Conservation (phyloP, 179 eudicot genomes). For the Dionaea muscipula region DNA sequence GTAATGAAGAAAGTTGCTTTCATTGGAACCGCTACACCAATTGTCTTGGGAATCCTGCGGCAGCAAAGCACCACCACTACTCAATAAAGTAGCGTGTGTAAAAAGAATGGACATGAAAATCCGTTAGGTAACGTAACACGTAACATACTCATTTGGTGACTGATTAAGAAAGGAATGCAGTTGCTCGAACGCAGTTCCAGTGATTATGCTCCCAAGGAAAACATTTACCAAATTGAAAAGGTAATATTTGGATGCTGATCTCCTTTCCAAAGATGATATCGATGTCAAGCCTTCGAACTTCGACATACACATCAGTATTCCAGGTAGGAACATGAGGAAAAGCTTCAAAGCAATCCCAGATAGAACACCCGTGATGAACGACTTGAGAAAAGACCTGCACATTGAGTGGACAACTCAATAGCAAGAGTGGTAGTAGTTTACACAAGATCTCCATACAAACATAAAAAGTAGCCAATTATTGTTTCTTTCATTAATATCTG, state of each 20-base stretch:
- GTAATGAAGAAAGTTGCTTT: constrained; percentile 95
- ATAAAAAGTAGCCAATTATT: no score
- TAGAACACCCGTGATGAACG: constrained; percentile 65
- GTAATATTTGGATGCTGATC: constrained; percentile 79
- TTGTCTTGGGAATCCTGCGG: constrained; percentile 41
- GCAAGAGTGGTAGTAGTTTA: no score
- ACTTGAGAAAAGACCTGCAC: constrained; percentile 60
- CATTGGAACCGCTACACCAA: constrained; percentile 70
- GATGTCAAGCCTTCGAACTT: constrained; percentile 78
- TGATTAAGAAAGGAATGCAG: constrained; percentile 38
- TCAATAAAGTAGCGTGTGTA: not conserved
- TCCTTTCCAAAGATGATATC: constrained; percentile 61
- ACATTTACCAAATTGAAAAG: constrained; percentile 76
- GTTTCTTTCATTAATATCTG: no score
- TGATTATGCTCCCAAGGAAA: constrained; percentile 64
- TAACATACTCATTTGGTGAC: constrained; percentile 48
- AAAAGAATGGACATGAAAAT: not conserved
- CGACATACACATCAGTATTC: constrained; percentile 81
- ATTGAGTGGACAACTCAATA: not conserved
- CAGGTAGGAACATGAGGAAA: constrained; percentile 75
- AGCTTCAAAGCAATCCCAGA: constrained; percentile 92
- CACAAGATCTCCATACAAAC: no score
- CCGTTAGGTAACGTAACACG: not conserved
- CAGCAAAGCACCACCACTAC: constrained; percentile 5
- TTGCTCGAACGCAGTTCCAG: constrained; percentile 76